A percentile compares a stretch with the other conserved stretches of the same genome.
These are phyloP conservation scores for Cladophialophora psammophila DNA, from an alignment of 2,329 filamentous ascomycete species.

Conservation along the genomic window DNA sequence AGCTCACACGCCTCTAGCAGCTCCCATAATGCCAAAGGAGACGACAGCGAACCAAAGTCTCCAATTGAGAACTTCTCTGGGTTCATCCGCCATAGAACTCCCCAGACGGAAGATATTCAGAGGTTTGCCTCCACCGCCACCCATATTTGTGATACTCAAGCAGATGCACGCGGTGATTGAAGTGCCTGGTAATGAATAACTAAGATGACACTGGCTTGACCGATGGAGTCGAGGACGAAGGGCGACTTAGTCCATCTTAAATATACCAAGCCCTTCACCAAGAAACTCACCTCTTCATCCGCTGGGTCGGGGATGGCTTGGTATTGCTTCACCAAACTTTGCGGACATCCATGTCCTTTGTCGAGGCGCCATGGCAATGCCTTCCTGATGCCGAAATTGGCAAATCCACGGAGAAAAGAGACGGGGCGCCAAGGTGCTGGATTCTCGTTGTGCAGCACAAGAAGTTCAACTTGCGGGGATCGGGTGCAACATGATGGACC, in stretches of 20 bases:
- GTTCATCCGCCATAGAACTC: constrained; percentile 40
- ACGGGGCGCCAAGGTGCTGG: constrained; percentile 5
- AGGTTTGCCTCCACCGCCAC: constrained; percentile 42
- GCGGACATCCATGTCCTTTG: constrained; percentile 5
- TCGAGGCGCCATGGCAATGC: neutral
- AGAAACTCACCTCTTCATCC: neutral
- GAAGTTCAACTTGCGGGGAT: constrained; percentile 8
- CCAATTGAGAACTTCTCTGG: constrained; percentile 46
- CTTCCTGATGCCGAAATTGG: neutral
- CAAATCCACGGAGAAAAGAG: constrained; percentile 17
- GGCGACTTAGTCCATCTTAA: constrained; percentile 10
- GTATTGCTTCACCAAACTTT: constrained; percentile 19
- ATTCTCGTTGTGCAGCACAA: constrained; percentile 19
- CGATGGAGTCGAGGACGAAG: neutral
- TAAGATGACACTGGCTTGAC: constrained; percentile 2
- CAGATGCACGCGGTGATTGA: neutral
- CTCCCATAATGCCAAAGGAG: constrained; percentile 42
- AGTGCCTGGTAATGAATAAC: neutral
- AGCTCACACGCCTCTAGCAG: constrained; percentile 21
- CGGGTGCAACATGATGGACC: constrained; percentile 18
- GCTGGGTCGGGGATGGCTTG: constrained; percentile 12
- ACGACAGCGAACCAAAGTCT: constrained; percentile 42
- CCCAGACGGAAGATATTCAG: constrained; percentile 49
- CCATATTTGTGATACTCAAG: constrained; percentile 6
- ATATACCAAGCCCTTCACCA: constrained; percentile 1